These are phyloP conservation scores for Agaricales sp. DNA, from an alignment of 1,284 basidiomycete species.

Conservation along the genomic window DNA sequence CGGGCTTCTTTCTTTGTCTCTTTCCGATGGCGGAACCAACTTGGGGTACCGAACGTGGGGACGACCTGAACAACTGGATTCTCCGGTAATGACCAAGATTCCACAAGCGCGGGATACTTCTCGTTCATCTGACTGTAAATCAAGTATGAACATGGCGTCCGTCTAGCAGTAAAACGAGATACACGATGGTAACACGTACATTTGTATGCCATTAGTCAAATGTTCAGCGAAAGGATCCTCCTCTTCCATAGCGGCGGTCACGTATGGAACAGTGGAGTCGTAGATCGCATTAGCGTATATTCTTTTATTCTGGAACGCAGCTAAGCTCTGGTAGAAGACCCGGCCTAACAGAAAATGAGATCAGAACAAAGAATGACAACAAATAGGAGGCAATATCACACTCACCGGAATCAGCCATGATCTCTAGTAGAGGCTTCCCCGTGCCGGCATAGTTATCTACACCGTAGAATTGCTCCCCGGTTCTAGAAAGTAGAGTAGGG, in stretches of 20 bases:
- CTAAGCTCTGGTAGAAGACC: slow-evolving; percentile 71
- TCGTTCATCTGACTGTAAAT: slow-evolving; percentile 41
- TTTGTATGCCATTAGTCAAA: slow-evolving; percentile 44
- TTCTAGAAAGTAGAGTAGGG: slow-evolving; percentile 68
- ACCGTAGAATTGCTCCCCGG: slow-evolving; percentile 75
- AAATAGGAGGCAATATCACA: slow-evolving; percentile 7
- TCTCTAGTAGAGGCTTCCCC: slow-evolving; percentile 64
- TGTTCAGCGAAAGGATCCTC: slow-evolving; percentile 60
- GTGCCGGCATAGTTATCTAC: slow-evolving; percentile 65
- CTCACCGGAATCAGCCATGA: slow-evolving; percentile 81
- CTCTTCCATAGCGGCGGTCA: slow-evolving; percentile 65
- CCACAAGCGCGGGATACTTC: slow-evolving; percentile 44
- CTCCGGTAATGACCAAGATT: slow-evolving; percentile 33
- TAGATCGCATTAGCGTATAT: slow-evolving; percentile 86
- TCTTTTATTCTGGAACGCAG: slow-evolving; percentile 57
- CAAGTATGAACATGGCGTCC: slow-evolving; percentile 2
- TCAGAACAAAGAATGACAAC: slow-evolving; percentile 10
- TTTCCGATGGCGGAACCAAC: slow-evolving; percentile 35
- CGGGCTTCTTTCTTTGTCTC: slow-evolving; percentile 12
- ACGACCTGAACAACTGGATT: slow-evolving; percentile 6
- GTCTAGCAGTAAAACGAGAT: background rate
- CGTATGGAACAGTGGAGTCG: slow-evolving; percentile 76
- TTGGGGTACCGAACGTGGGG: slow-evolving; percentile 27
- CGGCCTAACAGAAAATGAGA: slow-evolving; percentile 33
- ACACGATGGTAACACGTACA: slow-evolving; percentile 37